phyloP scores from a whole-genome alignment of 192 early-diverging fungal species.

The Coemansia sp. region DNA sequence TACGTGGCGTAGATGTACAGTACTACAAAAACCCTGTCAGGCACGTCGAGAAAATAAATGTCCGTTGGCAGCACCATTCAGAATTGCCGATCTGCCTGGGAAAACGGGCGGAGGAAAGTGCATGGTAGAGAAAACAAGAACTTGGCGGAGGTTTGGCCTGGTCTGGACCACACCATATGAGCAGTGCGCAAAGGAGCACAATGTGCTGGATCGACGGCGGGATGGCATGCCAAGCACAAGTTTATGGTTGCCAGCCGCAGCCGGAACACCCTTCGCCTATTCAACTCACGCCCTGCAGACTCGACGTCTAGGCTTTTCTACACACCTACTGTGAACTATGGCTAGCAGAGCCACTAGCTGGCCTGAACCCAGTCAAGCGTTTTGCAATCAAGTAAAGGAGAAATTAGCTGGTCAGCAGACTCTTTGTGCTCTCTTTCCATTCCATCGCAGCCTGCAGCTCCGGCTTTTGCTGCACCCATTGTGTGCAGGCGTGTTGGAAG shows the following conservation, averaged over 20 bases:
- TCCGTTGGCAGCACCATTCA: not conserved
- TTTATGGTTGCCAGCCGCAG: too few relatives aligned
- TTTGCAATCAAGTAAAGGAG: not conserved
- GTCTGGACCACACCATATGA: not conserved
- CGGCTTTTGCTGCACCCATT: constrained; percentile 5
- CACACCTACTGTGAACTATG: not conserved
- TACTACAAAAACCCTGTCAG: not conserved
- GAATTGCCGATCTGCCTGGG: not conserved
- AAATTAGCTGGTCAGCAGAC: not conserved
- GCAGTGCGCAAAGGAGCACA: not conserved
- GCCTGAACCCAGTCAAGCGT: too few relatives aligned
- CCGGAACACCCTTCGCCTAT: too few relatives aligned
- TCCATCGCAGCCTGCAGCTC: constrained; percentile 4
- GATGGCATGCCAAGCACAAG: not conserved
- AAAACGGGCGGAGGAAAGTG: not conserved
- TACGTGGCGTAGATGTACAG: not conserved
- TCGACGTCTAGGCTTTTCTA: not conserved
- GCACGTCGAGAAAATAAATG: not conserved
- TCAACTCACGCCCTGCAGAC: too few relatives aligned
- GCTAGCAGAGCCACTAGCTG: not conserved
- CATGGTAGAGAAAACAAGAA: not conserved
- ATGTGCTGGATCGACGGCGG: not conserved
- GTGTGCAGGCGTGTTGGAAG: not conserved
- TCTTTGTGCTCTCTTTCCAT: not conserved
- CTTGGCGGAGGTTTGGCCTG: not conserved